Base-by-base conservation (phyloP, 1,284 basidiomycete species). In the Ustilago bromivora region DNA sequence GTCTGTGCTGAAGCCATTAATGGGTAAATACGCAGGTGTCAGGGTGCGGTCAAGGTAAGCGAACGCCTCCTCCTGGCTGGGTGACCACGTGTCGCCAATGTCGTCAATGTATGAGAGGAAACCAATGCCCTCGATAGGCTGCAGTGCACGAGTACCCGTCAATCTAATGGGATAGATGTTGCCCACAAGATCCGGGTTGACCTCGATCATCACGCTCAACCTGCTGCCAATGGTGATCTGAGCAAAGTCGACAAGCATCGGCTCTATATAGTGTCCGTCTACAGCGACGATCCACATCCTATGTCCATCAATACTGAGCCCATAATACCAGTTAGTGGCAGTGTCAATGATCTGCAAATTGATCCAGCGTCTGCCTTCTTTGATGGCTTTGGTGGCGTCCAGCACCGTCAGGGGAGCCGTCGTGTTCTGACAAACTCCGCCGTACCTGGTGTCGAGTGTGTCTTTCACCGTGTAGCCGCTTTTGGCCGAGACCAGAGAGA, bases 221-320 rank as follows among this genome's bases (percentile, higher is more conserved):
- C 78, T 56, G 36, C 74, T 69, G 0, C 78, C 78, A 23, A 79
- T 79, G 1, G 78, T 79, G 59, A 79, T 65, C 62, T 79, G 78
- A 13, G 74, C 71, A 31, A 46, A 65, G 31, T 79, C 70, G 11
- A 79, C 69, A 4, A 56, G 40, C 69, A 76, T 55, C 19, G 77
- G 73, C 54, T 76, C 47, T 15, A 79, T 61, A 46, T 79, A 79
- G 34, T 70, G 66, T 1, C 78, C 78, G 17, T 79, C 78, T 0
- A 79, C 78, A 13, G 78, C 74, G 10, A 77, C 71, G 9, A 79
- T 61, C 71, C 71, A 77, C 61, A 79, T 66, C 46, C 54, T 73
- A 53, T 76, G 78, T 0, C 36, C 38, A 35, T 79, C 78, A 34
- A 71, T 38, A 31, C 56, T 61, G 34, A 76, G 8, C 0, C 65